Percentiles rank a stretch among this genome's conserved stretches.
Conservation (phyloP, 768 basidiomycete species). For the Boletus sp. region DNA sequence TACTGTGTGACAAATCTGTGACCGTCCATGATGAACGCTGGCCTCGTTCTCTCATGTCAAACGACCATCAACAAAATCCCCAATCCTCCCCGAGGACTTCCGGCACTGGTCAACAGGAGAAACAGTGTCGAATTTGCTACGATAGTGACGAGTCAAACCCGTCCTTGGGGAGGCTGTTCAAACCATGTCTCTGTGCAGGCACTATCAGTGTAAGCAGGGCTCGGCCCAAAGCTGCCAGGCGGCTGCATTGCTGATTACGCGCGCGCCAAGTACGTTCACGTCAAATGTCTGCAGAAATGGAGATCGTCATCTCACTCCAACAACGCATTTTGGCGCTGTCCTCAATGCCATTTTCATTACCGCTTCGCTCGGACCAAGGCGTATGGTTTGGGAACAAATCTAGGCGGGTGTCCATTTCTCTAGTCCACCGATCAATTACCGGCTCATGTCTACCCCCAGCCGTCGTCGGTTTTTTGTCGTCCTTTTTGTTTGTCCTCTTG, state of each 20-base stretch:
- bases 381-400: slow-evolving; percentile 74
- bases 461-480: slow-evolving; percentile 57
- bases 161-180: slow-evolving; percentile 69
- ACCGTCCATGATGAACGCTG: neutral
- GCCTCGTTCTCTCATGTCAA: too few relatives aligned
- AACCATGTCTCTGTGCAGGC: slow-evolving; percentile 67
- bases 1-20: neutral
- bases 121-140: slow-evolving; percentile 83
- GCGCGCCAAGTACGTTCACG: slow-evolving; percentile 63
- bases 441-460: slow-evolving; percentile 40
- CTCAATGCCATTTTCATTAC: slow-evolving; percentile 77
- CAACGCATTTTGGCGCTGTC: slow-evolving; percentile 74
- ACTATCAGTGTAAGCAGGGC: slow-evolving; percentile 57
- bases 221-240: neutral
- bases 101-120: slow-evolving; percentile 39
- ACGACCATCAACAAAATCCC: slow-evolving; percentile 11
- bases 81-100: neutral
- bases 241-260: slow-evolving; percentile 20
- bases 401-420: slow-evolving; percentile 41
- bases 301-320: slow-evolving; percentile 57
- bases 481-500: slow-evolving; percentile 58
- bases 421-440: slow-evolving; percentile 2
- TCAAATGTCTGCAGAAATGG: slow-evolving; percentile 76
- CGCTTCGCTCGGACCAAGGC: slow-evolving; percentile 69
- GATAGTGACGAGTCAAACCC: slow-evolving; percentile 62